phyloP scores from a whole-genome alignment of 2,329 filamentous ascomycete genomes.

The Botrytis galanthina region DNA sequence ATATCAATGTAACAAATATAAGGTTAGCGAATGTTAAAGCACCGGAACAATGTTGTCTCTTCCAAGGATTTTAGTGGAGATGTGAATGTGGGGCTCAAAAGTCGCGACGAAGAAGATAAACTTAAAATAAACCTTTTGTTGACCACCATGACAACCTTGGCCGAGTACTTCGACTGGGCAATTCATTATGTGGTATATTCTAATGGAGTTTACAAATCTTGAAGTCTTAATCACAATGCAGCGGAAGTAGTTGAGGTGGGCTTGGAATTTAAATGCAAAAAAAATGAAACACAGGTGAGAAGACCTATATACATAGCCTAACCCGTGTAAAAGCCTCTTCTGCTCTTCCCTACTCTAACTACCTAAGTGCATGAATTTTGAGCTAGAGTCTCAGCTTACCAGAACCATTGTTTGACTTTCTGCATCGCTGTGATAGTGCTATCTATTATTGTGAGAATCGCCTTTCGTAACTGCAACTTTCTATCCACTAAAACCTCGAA shows the following conservation, averaged over 20 bases:
- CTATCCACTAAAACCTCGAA: background rate
- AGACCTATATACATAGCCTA: background rate
- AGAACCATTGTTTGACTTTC: background rate
- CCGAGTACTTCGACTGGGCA: too few species aligned
- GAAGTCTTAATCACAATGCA: background rate
- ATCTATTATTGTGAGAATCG: background rate
- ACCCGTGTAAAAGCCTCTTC: background rate
- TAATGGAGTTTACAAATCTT: background rate
- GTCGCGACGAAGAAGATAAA: background rate
- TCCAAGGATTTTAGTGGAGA: too few species aligned
- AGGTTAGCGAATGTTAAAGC: background rate
- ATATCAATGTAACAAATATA: background rate
- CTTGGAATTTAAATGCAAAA: too few species aligned
- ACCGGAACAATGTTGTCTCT: too few species aligned
- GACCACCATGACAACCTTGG: background rate
- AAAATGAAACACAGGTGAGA: background rate
- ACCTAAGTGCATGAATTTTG: too few species aligned
- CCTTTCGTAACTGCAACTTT: background rate
- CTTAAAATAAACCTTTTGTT: background rate
- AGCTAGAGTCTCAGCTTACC: background rate
- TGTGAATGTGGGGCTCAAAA: too few species aligned
- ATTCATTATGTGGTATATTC: background rate
- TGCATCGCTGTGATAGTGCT: background rate
- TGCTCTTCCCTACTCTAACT: background rate
- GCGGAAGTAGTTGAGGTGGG: background rate